phyloP scores from a whole-genome alignment of 2,329 filamentous ascomycete species.

The Colletotrichum tropicale region DNA sequence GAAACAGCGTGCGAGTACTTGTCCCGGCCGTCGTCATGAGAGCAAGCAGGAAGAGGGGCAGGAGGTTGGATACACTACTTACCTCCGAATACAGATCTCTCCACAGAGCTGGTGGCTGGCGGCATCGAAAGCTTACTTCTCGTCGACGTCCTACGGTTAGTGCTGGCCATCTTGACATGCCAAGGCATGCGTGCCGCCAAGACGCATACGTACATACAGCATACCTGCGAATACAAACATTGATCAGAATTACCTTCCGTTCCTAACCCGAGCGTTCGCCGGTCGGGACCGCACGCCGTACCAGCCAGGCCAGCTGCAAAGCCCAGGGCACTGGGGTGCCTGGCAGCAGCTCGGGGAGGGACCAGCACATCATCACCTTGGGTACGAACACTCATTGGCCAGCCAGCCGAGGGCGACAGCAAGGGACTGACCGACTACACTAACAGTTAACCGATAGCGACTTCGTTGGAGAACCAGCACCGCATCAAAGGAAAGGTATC shows the following conservation, averaged over 20 bases:
- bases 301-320: background rate
- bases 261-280: background rate
- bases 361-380: background rate
- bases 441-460: slow-evolving; percentile 6
- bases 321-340: background rate
- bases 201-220: background rate
- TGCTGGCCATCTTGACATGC: background rate
- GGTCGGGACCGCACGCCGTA: background rate
- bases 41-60: background rate
- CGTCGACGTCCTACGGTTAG: background rate
- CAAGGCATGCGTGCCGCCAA: background rate
- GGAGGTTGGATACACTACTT: background rate
- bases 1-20: background rate
- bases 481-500: background rate
- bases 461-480: background rate
- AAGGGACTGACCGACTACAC: background rate
- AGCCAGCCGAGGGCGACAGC: background rate
- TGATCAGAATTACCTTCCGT: background rate
- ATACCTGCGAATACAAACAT: background rate
- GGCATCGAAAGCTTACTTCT: background rate
- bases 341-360: background rate
- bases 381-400: background rate
- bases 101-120: background rate
- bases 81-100: background rate
- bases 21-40: background rate